Evolutionary conservation across 1,284 basidiomycete species (phyloP), one percentile per base, ranked within the genome.

Genomic region (Rhodotorula sp.): DNA sequence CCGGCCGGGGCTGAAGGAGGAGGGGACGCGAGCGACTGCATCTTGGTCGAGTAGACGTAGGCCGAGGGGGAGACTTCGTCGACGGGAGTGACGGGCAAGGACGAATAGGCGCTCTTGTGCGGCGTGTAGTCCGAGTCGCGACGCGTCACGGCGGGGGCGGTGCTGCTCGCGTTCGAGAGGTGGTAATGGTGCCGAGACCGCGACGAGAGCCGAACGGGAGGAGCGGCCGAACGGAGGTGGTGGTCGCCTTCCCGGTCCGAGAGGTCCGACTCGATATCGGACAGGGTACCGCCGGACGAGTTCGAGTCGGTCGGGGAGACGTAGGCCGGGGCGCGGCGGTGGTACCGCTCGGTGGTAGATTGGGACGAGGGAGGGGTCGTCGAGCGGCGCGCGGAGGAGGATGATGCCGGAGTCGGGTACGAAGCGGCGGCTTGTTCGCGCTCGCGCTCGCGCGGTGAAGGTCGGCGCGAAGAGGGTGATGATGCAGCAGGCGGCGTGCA

Each of bases 51-150:
- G 43, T 56, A 56, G 54, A 49, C 69, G 14, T 54, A 49, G 12
- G 64, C 23, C 60, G 70, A 76, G 0, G 68, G 65, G 15, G 67
- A 59, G 48, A 71, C 58, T 58, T 76, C 74, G 67, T 76, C 74
- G 18, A 65, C 70, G 18, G 75, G 75, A 3, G 75, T 76, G 20
- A 72, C 67, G 31, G 75, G 75, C 1, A 68, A 60, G 1, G 68
- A 71, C 18, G 74, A 65, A 23, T 21, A 20, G 58, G 54, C 58
- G 26, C 63, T 8, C 29, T 31, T 34, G 31, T 47, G 47, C 0
- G 64, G 29, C 34, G 34, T 34, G 54, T 48, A 3, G 48, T 54
- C 46, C 23, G 68, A 62, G 12, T 51, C n/a, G 47, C 46, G 61
- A 1, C 63, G 68, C 3, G 64, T 29, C 3, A n/a, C 23, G 29